Evolutionary conservation across 2,329 filamentous ascomycete genomes (phyloP), one percentile per base, ranked within the genome.

Genomic region (Fusarium nygamai): DNA sequence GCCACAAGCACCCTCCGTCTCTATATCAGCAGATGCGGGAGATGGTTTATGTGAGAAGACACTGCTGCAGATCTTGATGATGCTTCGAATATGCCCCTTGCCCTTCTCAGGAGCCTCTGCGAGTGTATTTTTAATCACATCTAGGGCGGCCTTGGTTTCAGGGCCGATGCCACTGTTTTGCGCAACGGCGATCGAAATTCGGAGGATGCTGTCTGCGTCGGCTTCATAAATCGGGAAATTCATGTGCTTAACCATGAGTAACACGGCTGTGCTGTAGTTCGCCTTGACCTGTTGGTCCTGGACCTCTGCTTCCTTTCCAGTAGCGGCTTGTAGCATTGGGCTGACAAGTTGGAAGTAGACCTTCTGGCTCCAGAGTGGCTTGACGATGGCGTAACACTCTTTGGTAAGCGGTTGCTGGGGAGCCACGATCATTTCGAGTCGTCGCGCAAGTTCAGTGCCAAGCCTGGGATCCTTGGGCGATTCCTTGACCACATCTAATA

Each of bases 161-260:
- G 81, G 78, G 9, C 83, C 83, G 19, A 81, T 69, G 8, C 82
- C 81, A 14, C 85, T 80, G 24, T 81, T 86, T 62, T 84, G 83
- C 11, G 88, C 80, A 0, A 85, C 83, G 0, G 84, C 84, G 38
- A 91, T 85, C 11, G 86, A 83, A 22, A 90, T 81, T 14, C 86
- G 85, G 7, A 89, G 80, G 11, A 90, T 82, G 38, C 81, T 78
- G 8, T 82, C 82, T 2, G 84, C 80, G 56, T 91, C 88, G 22
- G 86, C 84, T 48, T 88, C 84, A 77, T 89, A 91, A 24, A 89
- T 84, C 5, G 83, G 78, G 60, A 86, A 88, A 24, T 80, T 81
- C 65, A 90, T 84, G 76, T 89, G 84, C 68, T 84, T 85, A 13
- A 89, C 80, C 53, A 88, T 82, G 1, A 86, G 81, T 10, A 91